phyloP scores from a whole-genome alignment of 2,329 filamentous ascomycete species.

The Colletotrichum sidae region DNA sequence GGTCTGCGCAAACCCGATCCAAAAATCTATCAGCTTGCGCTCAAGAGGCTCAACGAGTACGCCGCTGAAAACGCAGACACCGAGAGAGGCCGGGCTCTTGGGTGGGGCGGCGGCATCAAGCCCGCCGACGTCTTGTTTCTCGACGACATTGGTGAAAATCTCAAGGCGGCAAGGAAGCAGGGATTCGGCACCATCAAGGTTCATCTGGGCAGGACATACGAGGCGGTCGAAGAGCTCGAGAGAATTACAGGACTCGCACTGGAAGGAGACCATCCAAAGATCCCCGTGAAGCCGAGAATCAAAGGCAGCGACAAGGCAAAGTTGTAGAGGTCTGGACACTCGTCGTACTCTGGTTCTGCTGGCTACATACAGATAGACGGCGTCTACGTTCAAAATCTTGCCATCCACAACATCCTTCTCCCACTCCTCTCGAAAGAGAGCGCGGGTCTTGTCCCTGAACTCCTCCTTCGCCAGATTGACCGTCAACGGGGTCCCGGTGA shows the following conservation, averaged over 20 bases:
- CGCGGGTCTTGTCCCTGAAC: slow-evolving; percentile 41
- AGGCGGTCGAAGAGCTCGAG: slow-evolving; percentile 87
- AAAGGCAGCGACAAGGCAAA: slow-evolving; percentile 53
- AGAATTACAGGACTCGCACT: slow-evolving; percentile 75
- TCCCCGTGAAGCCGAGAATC: slow-evolving; percentile 55
- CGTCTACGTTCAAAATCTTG: slow-evolving; percentile 43
- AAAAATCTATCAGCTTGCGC: slow-evolving; percentile 80
- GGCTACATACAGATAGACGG: slow-evolving; percentile 47
- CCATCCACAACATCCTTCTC: slow-evolving; percentile 44
- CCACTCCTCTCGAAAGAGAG: slow-evolving; percentile 47
- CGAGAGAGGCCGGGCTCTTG: slow-evolving; percentile 50
- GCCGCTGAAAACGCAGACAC: slow-evolving; percentile 63
- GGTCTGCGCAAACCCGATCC: slow-evolving; percentile 90
- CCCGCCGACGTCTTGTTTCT: slow-evolving; percentile 83
- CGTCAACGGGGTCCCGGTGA: slow-evolving; percentile 40
- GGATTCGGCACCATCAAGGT: slow-evolving; percentile 92
- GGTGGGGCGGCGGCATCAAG: slow-evolving; percentile 64
- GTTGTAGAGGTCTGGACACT: slow-evolving; percentile 48
- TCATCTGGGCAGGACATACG: slow-evolving; percentile 77
- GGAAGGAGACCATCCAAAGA: slow-evolving; percentile 64
- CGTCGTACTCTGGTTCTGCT: slow-evolving; percentile 11
- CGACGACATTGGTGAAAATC: slow-evolving; percentile 94
- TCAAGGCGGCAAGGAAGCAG: slow-evolving; percentile 79
- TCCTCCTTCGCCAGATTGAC: slow-evolving; percentile 38
- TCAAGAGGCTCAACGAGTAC: slow-evolving; percentile 73